Evolutionary conservation across 2,329 filamentous ascomycete species (phyloP).

Genomic region (Dactylella cylindrospora): DNA sequence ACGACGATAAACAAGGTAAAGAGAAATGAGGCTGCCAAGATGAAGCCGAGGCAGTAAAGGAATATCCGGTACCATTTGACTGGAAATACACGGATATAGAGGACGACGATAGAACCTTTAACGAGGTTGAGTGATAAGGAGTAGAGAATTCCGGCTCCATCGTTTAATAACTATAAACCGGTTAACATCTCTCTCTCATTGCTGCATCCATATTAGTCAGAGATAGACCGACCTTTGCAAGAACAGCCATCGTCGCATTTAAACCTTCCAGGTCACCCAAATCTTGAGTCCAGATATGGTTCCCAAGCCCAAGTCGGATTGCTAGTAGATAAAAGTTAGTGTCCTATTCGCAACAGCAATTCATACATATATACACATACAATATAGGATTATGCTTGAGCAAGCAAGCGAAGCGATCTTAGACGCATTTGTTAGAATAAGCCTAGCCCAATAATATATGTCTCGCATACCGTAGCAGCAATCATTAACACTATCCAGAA

Average conservation of each 20-base stretch:
- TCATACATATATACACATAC: constrained; percentile 8
- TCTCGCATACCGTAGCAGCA: constrained; percentile 34
- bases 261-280: constrained; percentile 16
- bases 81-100: constrained; percentile 35
- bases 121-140: constrained; percentile 36
- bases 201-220: no score
- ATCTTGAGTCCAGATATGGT: constrained; percentile 37
- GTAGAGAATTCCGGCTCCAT: constrained; percentile 37
- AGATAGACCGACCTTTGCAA: constrained; percentile 32
- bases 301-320: constrained; percentile 30
- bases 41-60: constrained; percentile 28
- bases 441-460: not conserved
- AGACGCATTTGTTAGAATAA: no score
- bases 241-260: constrained; percentile 15
- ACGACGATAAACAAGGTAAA: constrained; percentile 32
- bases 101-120: constrained; percentile 30
- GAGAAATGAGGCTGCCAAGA: constrained; percentile 24
- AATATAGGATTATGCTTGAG: constrained; percentile 38
- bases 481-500: constrained; percentile 17
- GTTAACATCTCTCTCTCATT: no score
- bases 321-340: constrained; percentile 3
- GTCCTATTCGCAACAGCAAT: not conserved
- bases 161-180: constrained; percentile 15
- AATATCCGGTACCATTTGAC: constrained; percentile 33
- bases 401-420: constrained; percentile 36